phyloP scores from a whole-genome alignment of 371 early-diverging fungal species.

The Syncephalastrum racemosum region DNA sequence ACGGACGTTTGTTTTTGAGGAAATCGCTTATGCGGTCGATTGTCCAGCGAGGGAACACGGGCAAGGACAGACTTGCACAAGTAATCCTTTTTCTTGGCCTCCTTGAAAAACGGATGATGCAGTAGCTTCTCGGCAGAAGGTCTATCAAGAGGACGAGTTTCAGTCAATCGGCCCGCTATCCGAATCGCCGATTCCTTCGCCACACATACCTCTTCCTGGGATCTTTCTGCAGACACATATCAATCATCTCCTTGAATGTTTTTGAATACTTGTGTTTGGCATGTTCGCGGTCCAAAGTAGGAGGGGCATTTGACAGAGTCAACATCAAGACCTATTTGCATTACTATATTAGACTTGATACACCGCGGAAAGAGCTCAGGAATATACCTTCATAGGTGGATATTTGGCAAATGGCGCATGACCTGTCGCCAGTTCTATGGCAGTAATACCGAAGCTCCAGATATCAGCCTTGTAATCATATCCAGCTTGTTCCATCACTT shows the following conservation, averaged over 20 bases:
- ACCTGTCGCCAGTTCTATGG: slow-evolving; percentile 85
- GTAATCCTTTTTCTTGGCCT: slow-evolving; percentile 74
- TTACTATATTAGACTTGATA: background rate
- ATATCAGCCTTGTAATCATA: slow-evolving; percentile 91
- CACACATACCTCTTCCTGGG: slow-evolving; percentile 65
- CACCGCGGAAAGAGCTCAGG: too few species aligned
- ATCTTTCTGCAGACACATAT: slow-evolving; percentile 79
- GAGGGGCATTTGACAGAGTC: slow-evolving; percentile 86
- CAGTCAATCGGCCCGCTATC: too few species aligned
- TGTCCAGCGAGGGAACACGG: slow-evolving; percentile 70
- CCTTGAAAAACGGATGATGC: slow-evolving; percentile 80
- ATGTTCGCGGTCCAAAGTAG: slow-evolving; percentile 78
- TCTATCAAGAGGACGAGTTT: slow-evolving; percentile 32
- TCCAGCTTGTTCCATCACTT: slow-evolving; percentile 72
- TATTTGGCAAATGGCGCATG: slow-evolving; percentile 90
- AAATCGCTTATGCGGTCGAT: slow-evolving; percentile 51
- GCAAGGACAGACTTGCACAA: slow-evolving; percentile 60
- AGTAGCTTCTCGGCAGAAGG: slow-evolving; percentile 80
- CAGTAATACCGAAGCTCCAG: slow-evolving; percentile 92
- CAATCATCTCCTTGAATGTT: slow-evolving; percentile 84
- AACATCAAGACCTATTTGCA: slow-evolving; percentile 77
- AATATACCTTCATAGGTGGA: slow-evolving; percentile 77
- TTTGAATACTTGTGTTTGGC: slow-evolving; percentile 76
- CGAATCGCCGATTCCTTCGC: background rate
- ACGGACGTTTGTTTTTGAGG: slow-evolving; percentile 35